These are phyloP conservation scores for Aspergillus ostianus DNA, from an alignment of 495 filamentous ascomycete genomes.

Conservation along the genomic window DNA sequence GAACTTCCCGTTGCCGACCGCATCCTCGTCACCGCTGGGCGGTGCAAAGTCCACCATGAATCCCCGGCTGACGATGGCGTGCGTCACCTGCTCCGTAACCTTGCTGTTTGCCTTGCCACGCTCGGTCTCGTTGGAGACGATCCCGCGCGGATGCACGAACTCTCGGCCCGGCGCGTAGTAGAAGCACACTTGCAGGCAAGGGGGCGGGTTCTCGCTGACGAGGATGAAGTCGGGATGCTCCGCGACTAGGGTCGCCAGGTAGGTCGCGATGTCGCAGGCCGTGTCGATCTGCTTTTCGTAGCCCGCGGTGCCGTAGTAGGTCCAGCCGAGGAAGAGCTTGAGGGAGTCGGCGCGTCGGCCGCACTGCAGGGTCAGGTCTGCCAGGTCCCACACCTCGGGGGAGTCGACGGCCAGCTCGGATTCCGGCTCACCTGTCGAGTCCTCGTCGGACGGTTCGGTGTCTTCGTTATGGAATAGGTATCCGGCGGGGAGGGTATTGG, in stretches of 20 bases:
- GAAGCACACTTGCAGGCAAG: constrained; percentile 94
- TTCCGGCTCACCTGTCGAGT: constrained; percentile 15
- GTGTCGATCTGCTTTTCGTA: constrained; percentile 63
- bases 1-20: constrained; percentile 67
- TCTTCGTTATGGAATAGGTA: constrained; percentile 77
- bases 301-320: constrained; percentile 74
- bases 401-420: constrained; percentile 36
- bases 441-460: constrained; percentile 10
- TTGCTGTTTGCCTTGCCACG: constrained; percentile 62
- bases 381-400: constrained; percentile 81
- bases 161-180: constrained; percentile 67
- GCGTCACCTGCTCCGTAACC: constrained; percentile 66
- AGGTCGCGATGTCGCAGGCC: constrained; percentile 64
- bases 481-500: constrained; percentile 82
- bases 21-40: constrained; percentile 49
- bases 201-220: constrained; percentile 72
- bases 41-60: constrained; percentile 97
- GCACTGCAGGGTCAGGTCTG: constrained; percentile 89
- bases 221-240: constrained; percentile 61
- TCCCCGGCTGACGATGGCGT: constrained; percentile 63
- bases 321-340: constrained; percentile 84
- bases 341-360: constrained; percentile 81
- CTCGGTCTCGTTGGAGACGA: constrained; percentile 37
- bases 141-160: constrained; percentile 39
- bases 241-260: constrained; percentile 60